Base-by-base conservation (phyloP, 495 filamentous ascomycete genomes). In the Trichoderma virens region DNA sequence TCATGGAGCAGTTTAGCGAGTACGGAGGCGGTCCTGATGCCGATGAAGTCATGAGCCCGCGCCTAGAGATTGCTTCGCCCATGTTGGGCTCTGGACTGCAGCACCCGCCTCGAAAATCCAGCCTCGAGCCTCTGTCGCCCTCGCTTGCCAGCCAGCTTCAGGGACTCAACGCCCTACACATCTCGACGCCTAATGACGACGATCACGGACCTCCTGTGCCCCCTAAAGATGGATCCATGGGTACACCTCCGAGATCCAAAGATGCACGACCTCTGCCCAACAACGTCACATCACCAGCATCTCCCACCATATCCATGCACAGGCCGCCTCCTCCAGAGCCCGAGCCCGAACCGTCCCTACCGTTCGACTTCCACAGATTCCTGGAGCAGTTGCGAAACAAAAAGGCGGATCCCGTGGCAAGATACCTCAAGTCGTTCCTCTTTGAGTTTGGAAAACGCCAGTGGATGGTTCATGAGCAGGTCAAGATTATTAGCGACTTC, bases 391-490 rank as follows among this genome's bases (percentile, higher is more conserved):
- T 99, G 31, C 87, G 94, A 62, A 93, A 98, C 75, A 88, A 93
- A 60, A 96, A 93, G 27, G 95, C 94, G 20, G 94, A 99, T 69
- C 95, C 94, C 5, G 93, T 99, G 2, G 95, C 94, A 14, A 90
- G 91, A 67, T 99, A 96, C 72, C 83, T 99, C 23, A 88, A 93
- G 56, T 97, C 93, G 6, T 99, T 99, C 71, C 79, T 99, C 14
- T 82, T 85, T 39, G 94, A 98, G 73, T 99, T 99, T 76, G 91
- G 88, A 13, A 99, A 99, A 76, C 90, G 91, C 68, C 95, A 97
- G 74, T 99, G 94, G 94, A 95, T 96, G 93, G 94, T 96, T 8
- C 94, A 98, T 71, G 94, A 99, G 75, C 94, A 99, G 73, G 93
- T 97, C 67, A 99, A 99, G 73, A 97, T 99, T 56, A 93, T 99